phyloP scores from a whole-genome alignment of 345 rosid species.

The Arabidopsis suecica region DNA sequence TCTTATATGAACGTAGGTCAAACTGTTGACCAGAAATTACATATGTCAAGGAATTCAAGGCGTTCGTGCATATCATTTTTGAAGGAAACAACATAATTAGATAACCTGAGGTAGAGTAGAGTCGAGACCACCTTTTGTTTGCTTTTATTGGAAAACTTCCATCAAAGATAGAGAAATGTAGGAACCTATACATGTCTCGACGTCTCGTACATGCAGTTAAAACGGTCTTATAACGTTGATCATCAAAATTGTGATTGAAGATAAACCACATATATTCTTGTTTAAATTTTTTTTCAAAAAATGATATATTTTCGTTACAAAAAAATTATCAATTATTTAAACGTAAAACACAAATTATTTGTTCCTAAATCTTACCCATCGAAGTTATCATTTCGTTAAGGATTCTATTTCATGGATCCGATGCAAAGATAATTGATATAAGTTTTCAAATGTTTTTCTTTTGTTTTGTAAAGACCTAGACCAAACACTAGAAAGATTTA shows the following conservation, averaged over 20 bases:
- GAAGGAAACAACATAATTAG: background rate
- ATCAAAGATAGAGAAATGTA: background rate
- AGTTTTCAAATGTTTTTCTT: constrained; percentile 16
- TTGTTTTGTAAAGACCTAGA: constrained; percentile 29
- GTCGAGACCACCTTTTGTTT: background rate
- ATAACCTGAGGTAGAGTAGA: background rate
- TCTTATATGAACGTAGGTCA: background rate
- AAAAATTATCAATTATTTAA: no score
- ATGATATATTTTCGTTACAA: no score
- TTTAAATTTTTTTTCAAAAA: no score
- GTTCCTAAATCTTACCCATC: no score
- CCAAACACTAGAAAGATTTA: background rate
- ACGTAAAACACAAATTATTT: no score
- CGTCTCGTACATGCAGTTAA: no score
- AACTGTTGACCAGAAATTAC: background rate
- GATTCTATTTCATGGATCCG: background rate
- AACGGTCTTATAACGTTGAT: no score
- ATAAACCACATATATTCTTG: no score
- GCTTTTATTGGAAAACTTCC: background rate
- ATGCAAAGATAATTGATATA: background rate
- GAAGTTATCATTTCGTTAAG: no score
- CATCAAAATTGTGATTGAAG: no score
- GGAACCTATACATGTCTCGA: no score
- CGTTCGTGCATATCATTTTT: background rate
- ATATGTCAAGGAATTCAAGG: background rate